Evolutionary conservation across 2,329 filamentous ascomycete species (phyloP).

Genomic region (Xylaria arbuscula): DNA sequence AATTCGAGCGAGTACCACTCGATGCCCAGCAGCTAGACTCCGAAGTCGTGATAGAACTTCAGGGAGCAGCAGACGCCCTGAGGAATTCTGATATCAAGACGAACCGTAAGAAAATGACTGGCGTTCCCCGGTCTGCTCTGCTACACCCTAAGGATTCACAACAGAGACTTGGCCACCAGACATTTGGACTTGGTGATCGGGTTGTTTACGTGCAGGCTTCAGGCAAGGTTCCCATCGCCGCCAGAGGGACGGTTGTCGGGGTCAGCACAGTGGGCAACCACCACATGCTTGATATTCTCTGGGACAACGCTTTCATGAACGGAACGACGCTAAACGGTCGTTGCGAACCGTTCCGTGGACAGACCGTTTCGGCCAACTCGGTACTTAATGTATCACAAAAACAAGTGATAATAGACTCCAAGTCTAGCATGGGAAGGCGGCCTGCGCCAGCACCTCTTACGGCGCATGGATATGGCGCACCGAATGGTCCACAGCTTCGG

Average conservation of each 20-base stretch:
- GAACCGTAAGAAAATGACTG: constrained; percentile 76
- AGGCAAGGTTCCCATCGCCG: constrained; percentile 93
- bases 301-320: constrained; percentile 96
- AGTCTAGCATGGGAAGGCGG: constrained; percentile 65
- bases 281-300: constrained; percentile 88
- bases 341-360: constrained; percentile 92
- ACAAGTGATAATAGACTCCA: constrained; percentile 80
- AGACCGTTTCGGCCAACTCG: constrained; percentile 87
- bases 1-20: constrained; percentile 93
- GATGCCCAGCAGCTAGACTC: constrained; percentile 97
- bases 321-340: constrained; percentile 91
- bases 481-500: constrained; percentile 68
- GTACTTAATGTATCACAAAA: constrained; percentile 87
- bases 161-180: constrained; percentile 86
- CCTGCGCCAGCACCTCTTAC: constrained; percentile 58
- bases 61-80: constrained; percentile 76
- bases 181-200: constrained; percentile 86
- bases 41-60: constrained; percentile 83
- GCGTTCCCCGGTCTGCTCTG: constrained; percentile 86
- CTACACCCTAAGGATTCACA: constrained; percentile 97
- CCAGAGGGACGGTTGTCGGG: constrained; percentile 92
- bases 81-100: constrained; percentile 63
- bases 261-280: constrained; percentile 88
- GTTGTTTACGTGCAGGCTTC: constrained; percentile 93
- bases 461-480: constrained; percentile 40